phyloP scores from a whole-genome alignment of 2,329 filamentous ascomycete species.

The Clonostachys byssicola region DNA sequence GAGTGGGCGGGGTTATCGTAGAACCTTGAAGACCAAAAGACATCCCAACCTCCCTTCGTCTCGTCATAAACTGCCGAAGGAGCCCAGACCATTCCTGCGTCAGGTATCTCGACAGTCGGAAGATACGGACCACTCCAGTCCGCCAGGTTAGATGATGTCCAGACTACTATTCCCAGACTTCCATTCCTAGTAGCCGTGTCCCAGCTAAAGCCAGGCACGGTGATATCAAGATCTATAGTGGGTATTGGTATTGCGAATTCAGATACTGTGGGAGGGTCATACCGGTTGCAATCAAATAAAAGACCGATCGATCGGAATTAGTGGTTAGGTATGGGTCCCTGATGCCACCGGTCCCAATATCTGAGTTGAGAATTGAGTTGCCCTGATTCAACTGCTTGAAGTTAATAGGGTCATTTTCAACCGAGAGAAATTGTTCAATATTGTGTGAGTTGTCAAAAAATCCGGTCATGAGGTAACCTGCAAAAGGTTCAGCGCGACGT shows the following conservation, averaged over 20 bases:
- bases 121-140: constrained; percentile 21
- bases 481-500: constrained; percentile 1
- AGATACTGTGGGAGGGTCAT: not conserved
- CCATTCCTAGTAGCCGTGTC: constrained; percentile 24
- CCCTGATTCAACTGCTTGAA: constrained; percentile 24
- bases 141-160: constrained; percentile 25
- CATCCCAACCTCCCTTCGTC: constrained; percentile 30
- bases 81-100: constrained; percentile 30
- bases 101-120: constrained; percentile 20
- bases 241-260: not conserved
- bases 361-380: constrained; percentile 20
- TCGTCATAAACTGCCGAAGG: constrained; percentile 29
- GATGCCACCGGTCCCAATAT: constrained; percentile 24
- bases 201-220: constrained; percentile 25
- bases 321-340: constrained; percentile 26
- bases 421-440: constrained; percentile 24
- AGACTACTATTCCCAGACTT: constrained; percentile 27
- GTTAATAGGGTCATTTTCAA: constrained; percentile 20
- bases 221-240: constrained; percentile 25
- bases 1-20: constrained; percentile 41
- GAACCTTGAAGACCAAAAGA: constrained; percentile 42
- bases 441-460: constrained; percentile 23
- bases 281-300: constrained; percentile 27
- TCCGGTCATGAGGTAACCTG: constrained; percentile 27
- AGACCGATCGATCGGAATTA: constrained; percentile 23